phyloP scores from a whole-genome alignment of 2,329 filamentous ascomycete genomes.

The Penicillium digitatum region DNA sequence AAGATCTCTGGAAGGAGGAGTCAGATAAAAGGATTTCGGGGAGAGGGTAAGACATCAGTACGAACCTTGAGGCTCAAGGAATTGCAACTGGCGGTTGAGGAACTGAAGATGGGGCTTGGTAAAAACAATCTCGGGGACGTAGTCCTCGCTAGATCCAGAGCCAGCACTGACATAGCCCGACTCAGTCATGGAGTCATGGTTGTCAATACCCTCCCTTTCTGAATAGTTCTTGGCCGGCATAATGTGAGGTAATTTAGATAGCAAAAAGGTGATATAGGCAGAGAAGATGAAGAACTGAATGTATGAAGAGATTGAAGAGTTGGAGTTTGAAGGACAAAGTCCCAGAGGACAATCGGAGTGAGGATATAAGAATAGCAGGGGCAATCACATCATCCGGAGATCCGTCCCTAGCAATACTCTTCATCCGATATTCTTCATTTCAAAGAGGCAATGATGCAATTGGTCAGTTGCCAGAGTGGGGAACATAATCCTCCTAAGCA shows the following conservation, averaged over 20 bases:
- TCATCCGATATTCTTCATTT: constrained; percentile 17
- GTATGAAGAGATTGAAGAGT: constrained; percentile 5
- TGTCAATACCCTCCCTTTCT: constrained; percentile 33
- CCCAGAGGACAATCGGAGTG: constrained; percentile 18
- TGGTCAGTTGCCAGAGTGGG: neutral
- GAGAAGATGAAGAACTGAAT: constrained; percentile 3
- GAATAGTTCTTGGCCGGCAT: constrained; percentile 42
- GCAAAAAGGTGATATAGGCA: neutral
- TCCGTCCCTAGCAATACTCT: constrained; percentile 20
- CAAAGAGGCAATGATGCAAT: constrained; percentile 23
- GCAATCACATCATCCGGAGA: constrained; percentile 34
- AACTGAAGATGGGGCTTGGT: constrained; percentile 83
- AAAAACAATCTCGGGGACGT: constrained; percentile 74
- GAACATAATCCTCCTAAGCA: neutral
- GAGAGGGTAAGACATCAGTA: constrained; percentile 12
- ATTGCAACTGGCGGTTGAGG: constrained; percentile 83
- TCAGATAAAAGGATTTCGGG: constrained; percentile 10
- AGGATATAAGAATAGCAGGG: constrained; percentile 30
- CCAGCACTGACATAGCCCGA: constrained; percentile 71
- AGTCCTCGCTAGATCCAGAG: constrained; percentile 58
- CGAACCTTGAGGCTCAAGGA: constrained; percentile 72
- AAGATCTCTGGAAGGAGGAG: constrained; percentile 63
- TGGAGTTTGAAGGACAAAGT: constrained; percentile 1
- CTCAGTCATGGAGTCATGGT: constrained; percentile 66
- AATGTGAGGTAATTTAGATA: constrained; percentile 7